These are phyloP conservation scores for Coemansia sp. DNA, from an alignment of 192 early-diverging fungal species.

Conservation along the genomic window DNA sequence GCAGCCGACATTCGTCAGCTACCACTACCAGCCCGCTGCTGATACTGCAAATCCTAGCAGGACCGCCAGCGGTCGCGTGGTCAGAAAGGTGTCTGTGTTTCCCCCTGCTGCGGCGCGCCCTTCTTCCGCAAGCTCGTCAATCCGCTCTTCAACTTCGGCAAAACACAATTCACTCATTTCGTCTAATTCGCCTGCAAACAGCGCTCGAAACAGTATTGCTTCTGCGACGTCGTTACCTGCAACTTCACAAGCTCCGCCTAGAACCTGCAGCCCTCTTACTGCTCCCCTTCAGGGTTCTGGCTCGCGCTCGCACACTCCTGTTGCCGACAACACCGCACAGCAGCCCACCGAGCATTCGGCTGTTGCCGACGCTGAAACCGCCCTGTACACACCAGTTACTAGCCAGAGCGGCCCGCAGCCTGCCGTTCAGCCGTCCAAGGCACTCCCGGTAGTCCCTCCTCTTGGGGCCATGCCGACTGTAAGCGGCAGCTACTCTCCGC, in stretches of 20 bases:
- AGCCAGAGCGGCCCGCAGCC: background rate
- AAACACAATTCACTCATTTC: slow-evolving; percentile 4
- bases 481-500: slow-evolving; percentile 11
- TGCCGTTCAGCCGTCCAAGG: background rate
- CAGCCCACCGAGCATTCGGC: background rate
- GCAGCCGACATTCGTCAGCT: slow-evolving; percentile 25
- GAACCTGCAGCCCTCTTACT: too few relatives aligned
- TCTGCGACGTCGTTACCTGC: background rate
- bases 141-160: background rate
- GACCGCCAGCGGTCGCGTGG: slow-evolving; percentile 19
- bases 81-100: slow-evolving; percentile 20
- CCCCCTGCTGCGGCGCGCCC: slow-evolving; percentile 22
- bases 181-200: background rate
- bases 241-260: too few relatives aligned
- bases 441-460: background rate
- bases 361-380: background rate
- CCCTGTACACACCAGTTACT: slow-evolving; percentile 10
- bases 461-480: background rate
- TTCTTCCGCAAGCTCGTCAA: slow-evolving; percentile 19
- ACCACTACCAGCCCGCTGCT: slow-evolving; percentile 21
- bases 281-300: background rate
- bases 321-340: background rate
- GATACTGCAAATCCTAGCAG: slow-evolving; percentile 7
- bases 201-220: slow-evolving; percentile 7
- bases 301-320: background rate